Percentiles rank a stretch among this genome's conserved stretches.
Conservation (phyloP, 345 rosid species). For the Ailanthus altissimus region DNA sequence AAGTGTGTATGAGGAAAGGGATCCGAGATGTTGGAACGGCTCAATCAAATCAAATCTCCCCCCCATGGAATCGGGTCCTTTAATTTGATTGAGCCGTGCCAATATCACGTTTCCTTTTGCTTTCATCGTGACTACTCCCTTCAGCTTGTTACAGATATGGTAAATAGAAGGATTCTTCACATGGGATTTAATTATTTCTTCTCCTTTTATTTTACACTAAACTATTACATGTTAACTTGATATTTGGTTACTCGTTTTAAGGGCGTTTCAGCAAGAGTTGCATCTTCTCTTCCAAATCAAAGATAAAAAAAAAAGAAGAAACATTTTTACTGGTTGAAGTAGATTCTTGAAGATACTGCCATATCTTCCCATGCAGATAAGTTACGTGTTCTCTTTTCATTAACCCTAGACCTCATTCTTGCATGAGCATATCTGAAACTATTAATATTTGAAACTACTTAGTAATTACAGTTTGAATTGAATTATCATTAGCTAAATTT, state of each 20-base stretch:
- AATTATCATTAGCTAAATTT: too few species aligned
- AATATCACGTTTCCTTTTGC: slow-evolving; percentile 41
- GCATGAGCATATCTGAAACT: not conserved
- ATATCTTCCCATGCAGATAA: not conserved
- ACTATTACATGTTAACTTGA: not conserved
- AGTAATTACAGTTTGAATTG: too few species aligned
- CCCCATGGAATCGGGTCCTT: slow-evolving; percentile 43
- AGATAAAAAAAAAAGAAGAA: not conserved
- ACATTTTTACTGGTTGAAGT: not conserved
- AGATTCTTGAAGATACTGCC: not conserved
- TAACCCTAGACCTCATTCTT: not conserved
- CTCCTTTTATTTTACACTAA: not conserved
- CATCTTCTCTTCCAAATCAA: not conserved
- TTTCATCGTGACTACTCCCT: not conserved
- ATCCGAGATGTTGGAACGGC: slow-evolving; percentile 56
- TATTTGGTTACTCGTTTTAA: not conserved
- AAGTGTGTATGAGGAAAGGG: slow-evolving; percentile 13
- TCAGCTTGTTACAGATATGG: not conserved
- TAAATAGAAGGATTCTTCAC: not conserved
- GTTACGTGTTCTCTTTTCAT: not conserved
- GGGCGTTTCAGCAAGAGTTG: not conserved
- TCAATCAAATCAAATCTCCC: slow-evolving; percentile 61
- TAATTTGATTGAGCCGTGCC: slow-evolving; percentile 87
- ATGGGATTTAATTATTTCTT: not conserved
- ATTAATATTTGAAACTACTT: too few species aligned